Percentiles rank a stretch among this genome's conserved stretches.
These are phyloP conservation scores for Sonneratia caseolaris DNA, from an alignment of 345 rosid species.

Conservation along the genomic window DNA sequence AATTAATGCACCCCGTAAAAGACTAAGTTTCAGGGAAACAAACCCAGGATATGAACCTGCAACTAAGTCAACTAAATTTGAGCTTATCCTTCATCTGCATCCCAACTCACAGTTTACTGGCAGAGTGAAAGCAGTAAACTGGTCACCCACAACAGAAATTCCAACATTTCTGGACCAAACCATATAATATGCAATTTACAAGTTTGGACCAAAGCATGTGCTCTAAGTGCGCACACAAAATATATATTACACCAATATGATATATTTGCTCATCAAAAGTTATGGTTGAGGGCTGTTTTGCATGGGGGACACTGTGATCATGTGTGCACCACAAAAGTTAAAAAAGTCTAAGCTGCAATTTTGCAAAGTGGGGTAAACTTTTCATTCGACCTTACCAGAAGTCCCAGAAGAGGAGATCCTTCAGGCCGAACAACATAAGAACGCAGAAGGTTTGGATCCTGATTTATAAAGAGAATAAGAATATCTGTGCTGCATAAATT, in stretches of 20 bases:
- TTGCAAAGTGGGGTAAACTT: neutral
- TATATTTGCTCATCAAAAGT: neutral
- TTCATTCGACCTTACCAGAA: conserved; percentile 50
- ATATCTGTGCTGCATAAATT: conserved; percentile 90
- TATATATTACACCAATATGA: neutral
- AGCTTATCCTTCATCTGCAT: neutral
- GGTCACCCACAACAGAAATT: neutral
- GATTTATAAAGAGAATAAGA: conserved; percentile 69
- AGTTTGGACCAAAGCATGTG: neutral
- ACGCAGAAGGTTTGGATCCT: conserved; percentile 63
- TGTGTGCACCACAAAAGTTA: neutral
- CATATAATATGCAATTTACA: no score
- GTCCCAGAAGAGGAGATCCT: conserved; percentile 68
- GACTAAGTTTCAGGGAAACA: neutral
- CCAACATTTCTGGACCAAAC: no score
- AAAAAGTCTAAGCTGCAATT: neutral
- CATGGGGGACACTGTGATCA: no score
- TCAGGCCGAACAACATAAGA: conserved; percentile 61
- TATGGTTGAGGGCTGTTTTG: neutral
- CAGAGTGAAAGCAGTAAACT: neutral
- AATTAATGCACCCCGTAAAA: neutral
- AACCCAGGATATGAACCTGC: neutral
- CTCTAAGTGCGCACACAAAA: neutral
- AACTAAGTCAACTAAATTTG: neutral
- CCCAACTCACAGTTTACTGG: neutral